A percentile compares a stretch with the other conserved stretches of the same genome.
Evolutionary conservation across 2,329 filamentous ascomycete genomes (phyloP).

Genomic region (Rosellinia necatrix): DNA sequence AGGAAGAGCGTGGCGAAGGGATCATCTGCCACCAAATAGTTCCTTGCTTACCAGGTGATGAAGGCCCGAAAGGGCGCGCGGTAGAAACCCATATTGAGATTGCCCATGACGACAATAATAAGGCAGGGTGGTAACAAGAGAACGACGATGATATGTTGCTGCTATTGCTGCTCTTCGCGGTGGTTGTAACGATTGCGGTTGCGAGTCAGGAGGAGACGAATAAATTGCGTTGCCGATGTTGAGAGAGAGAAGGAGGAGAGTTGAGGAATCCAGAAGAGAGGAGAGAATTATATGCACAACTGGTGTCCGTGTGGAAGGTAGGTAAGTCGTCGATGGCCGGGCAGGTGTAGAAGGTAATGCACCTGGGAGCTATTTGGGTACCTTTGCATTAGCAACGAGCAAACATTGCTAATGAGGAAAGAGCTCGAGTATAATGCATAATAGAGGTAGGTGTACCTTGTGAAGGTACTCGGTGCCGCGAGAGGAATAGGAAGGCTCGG

Average conservation of each 20-base stretch:
- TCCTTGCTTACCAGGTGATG: constrained; percentile 19
- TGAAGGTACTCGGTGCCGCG: too few relatives aligned
- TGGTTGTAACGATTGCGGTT: neutral
- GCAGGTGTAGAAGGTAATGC: too few relatives aligned
- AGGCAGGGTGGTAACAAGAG: neutral
- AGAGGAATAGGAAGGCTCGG: too few relatives aligned
- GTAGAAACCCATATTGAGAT: neutral
- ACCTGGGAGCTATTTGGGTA: too few relatives aligned
- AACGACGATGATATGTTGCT: neutral
- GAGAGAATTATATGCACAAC: neutral
- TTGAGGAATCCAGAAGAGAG: neutral
- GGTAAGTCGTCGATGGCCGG: too few relatives aligned
- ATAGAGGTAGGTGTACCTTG: too few relatives aligned
- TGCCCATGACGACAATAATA: neutral
- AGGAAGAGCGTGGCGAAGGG: neutral
- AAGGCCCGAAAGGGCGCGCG: neutral
- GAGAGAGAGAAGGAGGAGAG: neutral
- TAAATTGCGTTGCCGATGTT: neutral
- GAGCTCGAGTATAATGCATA: too few relatives aligned
- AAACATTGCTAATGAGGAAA: too few relatives aligned
- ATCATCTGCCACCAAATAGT: neutral
- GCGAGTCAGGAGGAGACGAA: neutral
- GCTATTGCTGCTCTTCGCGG: neutral
- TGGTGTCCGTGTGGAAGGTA: too few relatives aligned
- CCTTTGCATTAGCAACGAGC: too few relatives aligned